phyloP scores from a whole-genome alignment of 345 rosid species.

The Excoecaria agallocha region DNA sequence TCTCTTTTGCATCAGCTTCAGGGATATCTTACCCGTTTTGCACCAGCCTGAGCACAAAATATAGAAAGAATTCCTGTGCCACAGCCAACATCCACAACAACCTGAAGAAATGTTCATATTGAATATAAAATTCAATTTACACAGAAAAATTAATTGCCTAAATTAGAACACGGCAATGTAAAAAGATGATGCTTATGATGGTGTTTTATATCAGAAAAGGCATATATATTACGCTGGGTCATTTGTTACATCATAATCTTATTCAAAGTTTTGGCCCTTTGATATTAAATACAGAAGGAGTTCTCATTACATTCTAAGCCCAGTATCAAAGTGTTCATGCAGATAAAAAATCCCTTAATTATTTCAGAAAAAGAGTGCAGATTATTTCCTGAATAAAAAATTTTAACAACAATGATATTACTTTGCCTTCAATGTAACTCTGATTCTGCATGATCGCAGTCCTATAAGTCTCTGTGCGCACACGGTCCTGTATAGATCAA shows the following conservation, averaged over 20 bases:
- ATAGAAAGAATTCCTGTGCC: slow-evolving; percentile 97
- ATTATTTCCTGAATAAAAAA: slow-evolving; percentile 9
- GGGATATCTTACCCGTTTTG: slow-evolving; percentile 62
- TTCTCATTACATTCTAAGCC: neutral
- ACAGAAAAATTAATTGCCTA: neutral
- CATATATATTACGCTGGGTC: neutral
- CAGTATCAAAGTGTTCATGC: neutral
- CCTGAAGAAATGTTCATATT: slow-evolving; percentile 44
- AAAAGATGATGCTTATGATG: neutral
- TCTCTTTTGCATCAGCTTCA: slow-evolving; percentile 3
- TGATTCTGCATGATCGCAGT: slow-evolving; percentile 84
- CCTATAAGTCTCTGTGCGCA: slow-evolving; percentile 77
- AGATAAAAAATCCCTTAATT: neutral
- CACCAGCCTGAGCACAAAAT: slow-evolving; percentile 99
- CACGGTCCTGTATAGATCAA: slow-evolving; percentile 59
- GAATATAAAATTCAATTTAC: slow-evolving; percentile 20
- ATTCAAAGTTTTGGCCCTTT: neutral
- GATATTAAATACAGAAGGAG: neutral
- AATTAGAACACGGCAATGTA: slow-evolving; percentile 1
- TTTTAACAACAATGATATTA: slow-evolving; percentile 36
- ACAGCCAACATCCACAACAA: slow-evolving; percentile 98
- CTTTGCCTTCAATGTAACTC: slow-evolving; percentile 82
- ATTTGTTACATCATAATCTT: too few species aligned
- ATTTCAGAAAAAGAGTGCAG: neutral
- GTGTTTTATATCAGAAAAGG: neutral